Evolutionary conservation across 2,329 filamentous ascomycete genomes (phyloP), one percentile per base, ranked within the genome.

Genomic region (Sclerotiophoma versabilis): DNA sequence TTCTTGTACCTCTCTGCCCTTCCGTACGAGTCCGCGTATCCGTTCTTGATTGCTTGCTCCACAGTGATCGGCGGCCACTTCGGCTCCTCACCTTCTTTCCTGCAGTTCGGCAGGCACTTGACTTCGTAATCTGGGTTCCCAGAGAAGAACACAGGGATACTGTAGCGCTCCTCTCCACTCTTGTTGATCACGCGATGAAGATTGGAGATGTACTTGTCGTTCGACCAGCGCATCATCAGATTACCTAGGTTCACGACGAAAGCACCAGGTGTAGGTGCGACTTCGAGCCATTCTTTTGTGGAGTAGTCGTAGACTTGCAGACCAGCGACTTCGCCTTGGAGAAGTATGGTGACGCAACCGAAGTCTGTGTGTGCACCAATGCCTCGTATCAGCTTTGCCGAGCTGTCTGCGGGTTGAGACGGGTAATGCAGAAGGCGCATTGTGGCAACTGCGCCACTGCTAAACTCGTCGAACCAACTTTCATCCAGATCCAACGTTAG

Each of bases 241-340:
- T 79, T 73, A 0, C 91, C 91, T 59, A 95, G 90, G n/a, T 91
- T 91, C 1, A 96, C 90, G 3, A 96, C 91, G 10, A 95, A 82
- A 36, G 91, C 93, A 3, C 88, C 88, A 12, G 82, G 79, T n/a
- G 91, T 80, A 0, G 91, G 91, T 57, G 87, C 84, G 64, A 88
- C 91, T 73, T 93, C 90, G 65, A 95, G 87, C 91, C 91, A 96
- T 54, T 84, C 76, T 15, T 91, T 90, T 14, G 76, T 75, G 48
- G 87, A 80, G 44, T 68, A 57, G 74, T 95, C 93, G 74, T 92
- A 91, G 23, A 91, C 91, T 77, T 96, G 91, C 52, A 95, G 77
- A 0, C 91, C 90, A 25, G 77, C 71, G 0, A 77, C 72, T 4
- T 76, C 72, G 39, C 76, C 76, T 56, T 80, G 77, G 17, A 80